Conservation (phyloP, 2,329 filamentous ascomycete genomes). For the Metarhizium guizhouense region DNA sequence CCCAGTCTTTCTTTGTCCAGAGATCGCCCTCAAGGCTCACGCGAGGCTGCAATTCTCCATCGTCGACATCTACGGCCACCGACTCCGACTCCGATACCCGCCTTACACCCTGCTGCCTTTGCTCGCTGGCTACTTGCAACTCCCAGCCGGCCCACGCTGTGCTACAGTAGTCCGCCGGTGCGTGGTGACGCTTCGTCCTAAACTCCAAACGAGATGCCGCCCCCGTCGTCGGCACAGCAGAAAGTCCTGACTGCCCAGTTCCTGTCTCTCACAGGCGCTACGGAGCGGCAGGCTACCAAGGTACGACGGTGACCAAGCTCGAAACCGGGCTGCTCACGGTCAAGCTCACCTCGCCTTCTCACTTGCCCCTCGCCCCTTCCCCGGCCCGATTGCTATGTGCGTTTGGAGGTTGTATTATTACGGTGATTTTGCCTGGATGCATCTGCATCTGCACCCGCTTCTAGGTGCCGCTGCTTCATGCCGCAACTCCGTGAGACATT, state of each 20-base stretch:
- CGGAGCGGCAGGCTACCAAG: slow-evolving; percentile 33
- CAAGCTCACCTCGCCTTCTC: not conserved
- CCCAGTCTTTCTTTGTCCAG: not conserved
- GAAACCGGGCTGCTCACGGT: slow-evolving; percentile 1
- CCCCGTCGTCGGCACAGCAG: slow-evolving; percentile 27
- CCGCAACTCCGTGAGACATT: not conserved
- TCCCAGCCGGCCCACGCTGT: not conserved
- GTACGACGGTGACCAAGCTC: slow-evolving; percentile 24
- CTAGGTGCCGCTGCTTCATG: not conserved
- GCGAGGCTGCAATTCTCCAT: not conserved
- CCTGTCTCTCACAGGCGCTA: slow-evolving; percentile 31
- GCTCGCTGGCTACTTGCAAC: not conserved
- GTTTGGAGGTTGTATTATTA: not conserved
- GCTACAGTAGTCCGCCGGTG: not conserved
- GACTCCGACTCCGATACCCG: not conserved
- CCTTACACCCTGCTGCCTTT: not conserved
- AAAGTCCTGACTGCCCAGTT: slow-evolving; percentile 34
- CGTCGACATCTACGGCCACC: not conserved
- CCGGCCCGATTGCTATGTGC: slow-evolving; percentile 1
- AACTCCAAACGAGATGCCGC: slow-evolving; percentile 25
- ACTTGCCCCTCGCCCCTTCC: not conserved
- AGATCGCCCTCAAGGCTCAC: not conserved
- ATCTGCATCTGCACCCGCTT: not conserved
- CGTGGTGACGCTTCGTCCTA: not conserved
- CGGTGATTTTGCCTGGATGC: not conserved